phyloP scores from a whole-genome alignment of 2,329 filamentous ascomycete species.

The Fonsecaea nubica region DNA sequence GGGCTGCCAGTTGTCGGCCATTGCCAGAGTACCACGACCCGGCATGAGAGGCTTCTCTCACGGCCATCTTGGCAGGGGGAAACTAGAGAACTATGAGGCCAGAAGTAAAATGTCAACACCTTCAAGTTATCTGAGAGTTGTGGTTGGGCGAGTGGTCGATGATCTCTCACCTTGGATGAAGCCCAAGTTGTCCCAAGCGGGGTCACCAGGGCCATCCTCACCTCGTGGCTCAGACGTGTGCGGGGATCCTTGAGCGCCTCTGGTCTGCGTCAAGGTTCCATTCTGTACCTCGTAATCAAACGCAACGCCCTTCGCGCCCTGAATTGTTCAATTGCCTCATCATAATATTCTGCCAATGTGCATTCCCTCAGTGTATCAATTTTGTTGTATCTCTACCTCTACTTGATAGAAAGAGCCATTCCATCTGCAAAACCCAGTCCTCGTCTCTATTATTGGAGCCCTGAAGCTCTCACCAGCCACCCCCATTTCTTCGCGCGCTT shows the following conservation, averaged over 20 bases:
- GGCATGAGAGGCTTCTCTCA: conserved; percentile 73
- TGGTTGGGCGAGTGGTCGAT: conserved; percentile 11
- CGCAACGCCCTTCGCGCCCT: background rate
- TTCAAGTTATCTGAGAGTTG: background rate
- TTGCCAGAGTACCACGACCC: conserved; percentile 83
- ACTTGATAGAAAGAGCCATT: background rate
- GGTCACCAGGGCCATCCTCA: background rate
- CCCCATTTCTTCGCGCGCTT: background rate
- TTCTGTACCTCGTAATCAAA: background rate
- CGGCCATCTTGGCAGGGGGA: conserved; percentile 44
- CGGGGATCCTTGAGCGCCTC: background rate
- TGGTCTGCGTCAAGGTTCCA: background rate
- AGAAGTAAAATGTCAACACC: background rate
- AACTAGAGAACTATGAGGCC: background rate
- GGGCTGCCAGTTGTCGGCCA: conserved; percentile 62
- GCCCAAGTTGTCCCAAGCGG: background rate
- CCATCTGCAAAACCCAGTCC: background rate
- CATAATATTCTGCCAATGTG: background rate
- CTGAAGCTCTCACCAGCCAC: conserved; percentile 1
- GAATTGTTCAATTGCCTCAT: background rate
- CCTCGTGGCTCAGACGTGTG: background rate
- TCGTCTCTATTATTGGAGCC: background rate
- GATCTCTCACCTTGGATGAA: background rate
- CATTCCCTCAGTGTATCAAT: background rate
- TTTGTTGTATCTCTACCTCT: background rate